phyloP scores from a whole-genome alignment of 164 flowering plant species.

The Piper longum region DNA sequence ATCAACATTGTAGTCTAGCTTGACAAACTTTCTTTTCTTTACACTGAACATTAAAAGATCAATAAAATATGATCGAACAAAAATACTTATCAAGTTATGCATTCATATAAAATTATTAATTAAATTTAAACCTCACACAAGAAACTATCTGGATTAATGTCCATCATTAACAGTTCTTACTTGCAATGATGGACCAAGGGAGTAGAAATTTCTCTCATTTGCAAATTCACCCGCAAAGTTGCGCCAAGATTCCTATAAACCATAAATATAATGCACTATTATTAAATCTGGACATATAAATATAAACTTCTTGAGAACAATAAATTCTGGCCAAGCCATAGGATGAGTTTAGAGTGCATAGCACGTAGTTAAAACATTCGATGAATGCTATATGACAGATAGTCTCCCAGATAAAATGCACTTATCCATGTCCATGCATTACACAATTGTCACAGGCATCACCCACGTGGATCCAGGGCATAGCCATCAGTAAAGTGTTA shows the following conservation, averaged over 20 bases:
- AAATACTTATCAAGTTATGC: too few species aligned
- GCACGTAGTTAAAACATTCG: too few species aligned
- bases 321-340: too few species aligned
- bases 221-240: conserved; percentile 67
- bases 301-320: too few species aligned
- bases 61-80: too few species aligned
- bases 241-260: conserved; percentile 74
- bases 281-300: too few species aligned
- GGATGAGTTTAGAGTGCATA: too few species aligned
- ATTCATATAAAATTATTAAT: too few species aligned
- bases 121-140: background rate
- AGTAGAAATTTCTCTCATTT: conserved; percentile 42
- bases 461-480: background rate
- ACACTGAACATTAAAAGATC: too few species aligned
- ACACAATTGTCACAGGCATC: background rate
- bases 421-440: background rate
- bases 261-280: background rate
- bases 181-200: conserved; percentile 53
- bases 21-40: too few species aligned
- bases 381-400: too few species aligned
- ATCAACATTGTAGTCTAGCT: too few species aligned
- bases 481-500: background rate
- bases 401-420: background rate
- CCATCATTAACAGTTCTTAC: background rate
- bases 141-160: background rate